Conservation (phyloP, 2,329 filamentous ascomycete genomes). For the Metarhizium guizhouense region DNA sequence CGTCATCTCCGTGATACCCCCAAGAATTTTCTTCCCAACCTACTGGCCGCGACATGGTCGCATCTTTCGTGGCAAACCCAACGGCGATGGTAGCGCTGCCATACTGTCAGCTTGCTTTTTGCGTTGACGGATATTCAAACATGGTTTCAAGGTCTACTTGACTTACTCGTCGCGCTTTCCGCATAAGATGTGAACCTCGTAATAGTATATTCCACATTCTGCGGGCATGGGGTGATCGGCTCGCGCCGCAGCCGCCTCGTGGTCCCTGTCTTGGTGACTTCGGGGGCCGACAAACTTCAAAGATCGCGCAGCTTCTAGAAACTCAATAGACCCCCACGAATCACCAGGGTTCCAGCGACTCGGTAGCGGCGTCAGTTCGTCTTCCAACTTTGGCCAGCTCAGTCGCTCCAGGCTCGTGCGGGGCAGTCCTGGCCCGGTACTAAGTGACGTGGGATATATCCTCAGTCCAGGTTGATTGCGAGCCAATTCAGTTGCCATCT, state of each 20-base stretch:
- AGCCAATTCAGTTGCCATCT: neutral
- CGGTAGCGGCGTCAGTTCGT: slow-evolving; percentile 58
- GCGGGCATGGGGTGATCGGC: slow-evolving; percentile 80
- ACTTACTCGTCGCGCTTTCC: slow-evolving; percentile 48
- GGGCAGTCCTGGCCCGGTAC: slow-evolving; percentile 64
- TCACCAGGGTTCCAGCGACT: slow-evolving; percentile 75
- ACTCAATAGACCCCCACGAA: slow-evolving; percentile 63
- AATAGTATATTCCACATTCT: slow-evolving; percentile 93
- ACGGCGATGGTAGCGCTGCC: slow-evolving; percentile 51
- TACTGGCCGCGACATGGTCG: slow-evolving; percentile 45
- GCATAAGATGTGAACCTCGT: slow-evolving; percentile 53
- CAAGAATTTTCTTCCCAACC: slow-evolving; percentile 62
- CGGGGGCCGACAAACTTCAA: slow-evolving; percentile 49
- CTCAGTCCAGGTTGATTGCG: neutral
- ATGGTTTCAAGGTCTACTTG: neutral
- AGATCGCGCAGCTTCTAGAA: slow-evolving; percentile 64
- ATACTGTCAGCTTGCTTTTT: slow-evolving; percentile 3
- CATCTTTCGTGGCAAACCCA: slow-evolving; percentile 49
- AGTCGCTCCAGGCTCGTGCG: slow-evolving; percentile 76
- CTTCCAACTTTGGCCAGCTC: slow-evolving; percentile 45
- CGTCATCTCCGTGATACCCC: slow-evolving; percentile 63
- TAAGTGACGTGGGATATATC: slow-evolving; percentile 25
- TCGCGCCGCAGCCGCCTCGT: slow-evolving; percentile 75
- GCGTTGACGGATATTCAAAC: neutral
- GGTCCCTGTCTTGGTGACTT: slow-evolving; percentile 41